Evolutionary conservation across 495 filamentous ascomycete species (phyloP).

Genomic region (Elasticomyces elasticus): DNA sequence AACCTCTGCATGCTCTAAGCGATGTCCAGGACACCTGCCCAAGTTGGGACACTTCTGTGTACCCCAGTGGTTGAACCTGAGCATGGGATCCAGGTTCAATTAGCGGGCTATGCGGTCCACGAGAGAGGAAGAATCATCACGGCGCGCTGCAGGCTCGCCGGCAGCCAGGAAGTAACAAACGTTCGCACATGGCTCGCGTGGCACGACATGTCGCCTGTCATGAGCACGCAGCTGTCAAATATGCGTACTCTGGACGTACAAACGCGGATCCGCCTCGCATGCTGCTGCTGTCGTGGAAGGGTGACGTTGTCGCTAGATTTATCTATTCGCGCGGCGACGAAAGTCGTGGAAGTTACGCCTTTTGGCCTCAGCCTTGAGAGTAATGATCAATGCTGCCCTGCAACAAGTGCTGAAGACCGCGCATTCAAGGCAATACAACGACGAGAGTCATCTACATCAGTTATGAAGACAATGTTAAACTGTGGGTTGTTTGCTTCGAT

Average conservation of each 20-base stretch:
- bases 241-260: background rate
- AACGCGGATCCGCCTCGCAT: background rate
- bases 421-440: too few species aligned
- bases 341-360: too few species aligned
- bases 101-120: background rate
- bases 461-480: too few species aligned
- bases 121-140: background rate
- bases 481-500: too few species aligned
- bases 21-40: background rate
- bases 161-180: background rate
- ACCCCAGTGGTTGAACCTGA: too few species aligned
- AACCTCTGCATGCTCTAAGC: conserved; percentile 7
- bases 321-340: background rate
- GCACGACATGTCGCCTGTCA: background rate
- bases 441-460: too few species aligned
- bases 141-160: background rate
- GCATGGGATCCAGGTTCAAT: background rate
- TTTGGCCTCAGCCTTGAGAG: background rate
- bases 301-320: conserved; percentile 8
- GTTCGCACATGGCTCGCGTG: conserved; percentile 1
- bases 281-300: conserved; percentile 5
- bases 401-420: too few species aligned
- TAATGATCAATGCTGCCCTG: background rate
- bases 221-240: background rate
- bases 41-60: too few species aligned